A percentile compares a stretch with the other conserved stretches of the same genome.
Evolutionary conservation across 768 basidiomycete species (phyloP).

Genomic region (Trametes elegans): DNA sequence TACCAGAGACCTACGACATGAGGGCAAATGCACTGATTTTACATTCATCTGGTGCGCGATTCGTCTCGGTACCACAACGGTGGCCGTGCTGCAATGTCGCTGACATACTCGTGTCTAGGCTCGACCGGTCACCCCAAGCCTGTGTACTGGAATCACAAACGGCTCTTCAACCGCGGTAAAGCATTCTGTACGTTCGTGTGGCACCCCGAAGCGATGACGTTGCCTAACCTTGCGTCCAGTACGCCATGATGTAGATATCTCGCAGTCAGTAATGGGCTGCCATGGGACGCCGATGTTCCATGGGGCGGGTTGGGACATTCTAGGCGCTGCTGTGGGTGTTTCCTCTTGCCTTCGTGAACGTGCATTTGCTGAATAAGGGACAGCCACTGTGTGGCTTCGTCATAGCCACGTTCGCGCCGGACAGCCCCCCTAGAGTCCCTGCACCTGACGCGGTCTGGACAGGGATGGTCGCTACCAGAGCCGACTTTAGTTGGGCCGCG

Average conservation of each 20-base stretch:
- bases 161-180: neutral
- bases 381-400: slow-evolving; percentile 16
- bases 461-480: neutral
- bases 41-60: slow-evolving; percentile 6
- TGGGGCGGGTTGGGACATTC: neutral
- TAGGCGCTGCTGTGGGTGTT: neutral
- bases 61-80: neutral
- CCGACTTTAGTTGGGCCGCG: slow-evolving; percentile 5
- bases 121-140: slow-evolving; percentile 17
- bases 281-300: slow-evolving; percentile 1
- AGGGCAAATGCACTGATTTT: neutral
- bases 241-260: neutral
- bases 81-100: neutral
- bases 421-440: slow-evolving; percentile 20
- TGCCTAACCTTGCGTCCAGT: neutral
- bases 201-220: neutral
- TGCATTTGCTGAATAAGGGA: too few species aligned
- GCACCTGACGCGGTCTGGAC: slow-evolving; percentile 14
- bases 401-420: slow-evolving; percentile 23
- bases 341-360: neutral
- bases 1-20: neutral
- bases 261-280: neutral
- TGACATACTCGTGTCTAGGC: neutral
- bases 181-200: neutral
- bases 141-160: neutral